Percentiles rank a stretch among this genome's conserved stretches.
These are phyloP conservation scores for Dictyostelium discoideum DNA, from an alignment of 78 protist species.

Conservation along the genomic window DNA sequence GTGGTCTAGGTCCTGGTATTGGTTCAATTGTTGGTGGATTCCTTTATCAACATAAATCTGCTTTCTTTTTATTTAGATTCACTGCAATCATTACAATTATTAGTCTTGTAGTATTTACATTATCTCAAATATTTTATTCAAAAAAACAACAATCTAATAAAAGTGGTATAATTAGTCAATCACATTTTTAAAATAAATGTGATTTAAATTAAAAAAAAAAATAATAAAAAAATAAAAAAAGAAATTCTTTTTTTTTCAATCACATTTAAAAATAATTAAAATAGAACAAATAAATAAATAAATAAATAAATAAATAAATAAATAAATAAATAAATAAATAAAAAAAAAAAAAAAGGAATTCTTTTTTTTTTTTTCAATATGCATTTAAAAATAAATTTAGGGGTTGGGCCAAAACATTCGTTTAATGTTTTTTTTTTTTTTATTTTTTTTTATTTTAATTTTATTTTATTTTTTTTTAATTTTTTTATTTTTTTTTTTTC, in stretches of 20 bases:
- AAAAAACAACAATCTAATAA: background rate
- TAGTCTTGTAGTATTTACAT: background rate
- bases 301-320: too few relatives aligned
- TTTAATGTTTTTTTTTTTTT: background rate
- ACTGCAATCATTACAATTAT: background rate
- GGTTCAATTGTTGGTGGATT: constrained; percentile 23
- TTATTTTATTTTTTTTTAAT: too few relatives aligned
- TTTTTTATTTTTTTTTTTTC: too few relatives aligned
- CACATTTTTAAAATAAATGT: background rate
- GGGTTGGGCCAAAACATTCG: too few relatives aligned
- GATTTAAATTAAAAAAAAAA: background rate
- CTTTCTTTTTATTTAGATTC: background rate
- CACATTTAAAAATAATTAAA: too few relatives aligned
- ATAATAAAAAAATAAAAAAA: too few relatives aligned
- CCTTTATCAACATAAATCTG: background rate
- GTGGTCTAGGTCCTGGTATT: constrained; percentile 11
- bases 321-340: too few relatives aligned
- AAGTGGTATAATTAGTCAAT: background rate
- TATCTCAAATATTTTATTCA: background rate
- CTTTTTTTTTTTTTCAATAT: background rate
- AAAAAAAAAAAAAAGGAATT: too few relatives aligned
- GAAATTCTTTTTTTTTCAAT: too few relatives aligned
- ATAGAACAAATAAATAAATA: too few relatives aligned
- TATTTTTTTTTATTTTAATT: too few relatives aligned
- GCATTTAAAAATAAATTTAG: too few relatives aligned